Percentiles rank a stretch among this genome's conserved stretches.
Evolutionary conservation across 257 asterid genomes (phyloP).

Genomic region (Jaltomata sinuosa): DNA sequence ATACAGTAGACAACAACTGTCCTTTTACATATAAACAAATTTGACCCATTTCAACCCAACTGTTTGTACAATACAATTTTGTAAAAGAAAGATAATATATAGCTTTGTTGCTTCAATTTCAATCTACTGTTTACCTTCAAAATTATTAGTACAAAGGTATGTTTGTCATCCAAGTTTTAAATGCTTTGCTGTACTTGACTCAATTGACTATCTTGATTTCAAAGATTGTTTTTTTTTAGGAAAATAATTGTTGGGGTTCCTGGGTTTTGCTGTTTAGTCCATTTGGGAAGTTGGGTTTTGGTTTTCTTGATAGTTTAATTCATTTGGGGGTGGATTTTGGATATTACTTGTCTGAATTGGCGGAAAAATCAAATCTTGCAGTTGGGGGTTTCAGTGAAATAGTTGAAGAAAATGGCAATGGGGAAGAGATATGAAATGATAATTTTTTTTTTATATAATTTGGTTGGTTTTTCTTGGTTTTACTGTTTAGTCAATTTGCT

Average conservation of each 20-base stretch:
- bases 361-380: conserved; percentile 16
- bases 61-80: neutral
- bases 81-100: neutral
- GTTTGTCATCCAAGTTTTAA: neutral
- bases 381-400: neutral
- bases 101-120: conserved; percentile 26
- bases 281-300: neutral
- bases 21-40: neutral
- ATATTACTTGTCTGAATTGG: neutral
- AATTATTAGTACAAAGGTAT: conserved; percentile 1
- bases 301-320: neutral
- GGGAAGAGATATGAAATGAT: conserved; percentile 6
- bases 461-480: neutral
- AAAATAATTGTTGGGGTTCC: neutral
- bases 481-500: neutral
- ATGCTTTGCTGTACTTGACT: neutral
- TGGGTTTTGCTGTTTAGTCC: neutral
- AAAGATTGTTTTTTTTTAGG: neutral
- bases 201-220: neutral
- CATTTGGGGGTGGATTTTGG: neutral
- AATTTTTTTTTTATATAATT: neutral
- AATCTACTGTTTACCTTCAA: neutral
- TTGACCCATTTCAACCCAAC: neutral
- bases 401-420: conserved; percentile 12
- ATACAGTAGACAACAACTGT: neutral